These are phyloP conservation scores for Fragaria iinumae DNA, from an alignment of 306 rosid genomes.

Conservation along the genomic window DNA sequence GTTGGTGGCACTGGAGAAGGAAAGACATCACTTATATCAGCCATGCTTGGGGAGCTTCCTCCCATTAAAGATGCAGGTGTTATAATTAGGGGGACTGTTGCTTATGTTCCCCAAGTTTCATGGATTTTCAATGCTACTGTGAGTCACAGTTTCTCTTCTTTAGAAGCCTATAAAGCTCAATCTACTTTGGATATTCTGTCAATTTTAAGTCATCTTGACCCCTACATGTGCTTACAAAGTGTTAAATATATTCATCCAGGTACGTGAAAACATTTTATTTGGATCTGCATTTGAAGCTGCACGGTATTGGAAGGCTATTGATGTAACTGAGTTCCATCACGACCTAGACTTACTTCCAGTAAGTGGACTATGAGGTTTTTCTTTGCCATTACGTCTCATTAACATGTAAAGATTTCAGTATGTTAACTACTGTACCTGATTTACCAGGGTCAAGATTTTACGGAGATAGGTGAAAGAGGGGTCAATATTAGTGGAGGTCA, in stretches of 20 bases:
- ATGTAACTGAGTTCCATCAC: conserved; percentile 61
- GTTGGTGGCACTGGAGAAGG: conserved; percentile 98
- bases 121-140: conserved; percentile 97
- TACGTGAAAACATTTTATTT: conserved; percentile 78
- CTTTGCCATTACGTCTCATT: conserved; percentile 16
- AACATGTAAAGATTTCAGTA: background rate
- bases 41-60: conserved; percentile 85
- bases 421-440: background rate
- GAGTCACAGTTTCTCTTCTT: conserved; percentile 37
- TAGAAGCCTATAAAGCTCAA: background rate
- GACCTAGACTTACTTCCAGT: conserved; percentile 83
- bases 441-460: conserved; percentile 69
- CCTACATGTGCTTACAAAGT: conserved; percentile 21
- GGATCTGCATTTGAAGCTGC: conserved; percentile 65
- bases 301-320: conserved; percentile 68
- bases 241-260: conserved; percentile 41
- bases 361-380: conserved; percentile 35
- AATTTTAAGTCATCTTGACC: background rate
- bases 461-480: conserved; percentile 96
- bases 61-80: conserved; percentile 41
- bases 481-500: conserved; percentile 95
- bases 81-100: conserved; percentile 75
- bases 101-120: conserved; percentile 94
- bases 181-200: background rate
- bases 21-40: conserved; percentile 78